Evolutionary conservation across 2,329 filamentous ascomycete species (phyloP), one percentile per base, ranked within the genome.

Genomic region (Didymella pinodella): DNA sequence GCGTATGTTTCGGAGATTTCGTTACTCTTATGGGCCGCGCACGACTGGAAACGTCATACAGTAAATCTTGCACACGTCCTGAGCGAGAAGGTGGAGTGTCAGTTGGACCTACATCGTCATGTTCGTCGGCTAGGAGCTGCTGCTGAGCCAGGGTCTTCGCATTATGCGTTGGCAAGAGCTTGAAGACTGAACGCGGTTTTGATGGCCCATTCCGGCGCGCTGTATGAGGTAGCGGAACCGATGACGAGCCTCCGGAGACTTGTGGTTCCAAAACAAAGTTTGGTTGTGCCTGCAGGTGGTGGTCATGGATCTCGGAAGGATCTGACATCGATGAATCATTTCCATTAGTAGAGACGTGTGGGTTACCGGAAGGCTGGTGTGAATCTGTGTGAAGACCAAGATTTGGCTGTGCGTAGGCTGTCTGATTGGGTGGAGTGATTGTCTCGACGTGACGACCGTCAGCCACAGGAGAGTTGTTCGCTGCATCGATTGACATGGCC

Each of bases 1-100:
- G 52, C 18, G 10, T 28, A n/a, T 63, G 63, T 36, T 54, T 58
- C 22, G 45, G 62, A 4, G 52, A 10, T 32, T 69, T 68, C 5
- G 25, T 32, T 7, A 71, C 54, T 44, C 54, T 54, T 22, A 41
- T 41, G 25, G 55, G 12, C 7, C 44, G 41, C 18, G 18, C 34
- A 4, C 20, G 54, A 25, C 20, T 22, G 0, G 51, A 50, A 4
- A 31, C 31, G 2, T 48, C 7, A 34, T 57, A 54, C 10, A 62
- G 29, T 12, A 38, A 7, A 25, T 36, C 25, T 16, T 44, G 48
- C 3, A 7, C 10, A 41, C 16, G 28, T 10, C 25, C 28, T 1
- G 12, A 3, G 22, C 4, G 28, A 10, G 20, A 8, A 25, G 16
- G 12, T n/a, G 10, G 16, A 14, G 2, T 7, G 28, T 6, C 8